Percentiles rank a stretch among this genome's conserved stretches.
phyloP scores from a whole-genome alignment of 148 eudicot genomes.

The Rhododendron ovatum region DNA sequence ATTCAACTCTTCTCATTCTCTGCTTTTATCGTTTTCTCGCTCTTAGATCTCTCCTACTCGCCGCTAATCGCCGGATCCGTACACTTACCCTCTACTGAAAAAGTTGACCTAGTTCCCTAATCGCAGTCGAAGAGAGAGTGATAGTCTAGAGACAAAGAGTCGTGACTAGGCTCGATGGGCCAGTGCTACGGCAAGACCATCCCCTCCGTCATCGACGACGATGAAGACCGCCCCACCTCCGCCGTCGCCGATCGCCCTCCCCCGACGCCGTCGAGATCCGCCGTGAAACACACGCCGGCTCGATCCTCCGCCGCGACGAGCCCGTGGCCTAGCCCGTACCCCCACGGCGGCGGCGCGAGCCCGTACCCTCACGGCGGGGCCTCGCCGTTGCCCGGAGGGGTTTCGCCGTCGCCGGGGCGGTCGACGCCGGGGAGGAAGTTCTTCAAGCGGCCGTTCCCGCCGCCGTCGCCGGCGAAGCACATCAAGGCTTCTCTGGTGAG shows the following conservation, averaged over 20 bases:
- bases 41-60: conserved; percentile 12
- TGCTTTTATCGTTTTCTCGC: conserved; percentile 27
- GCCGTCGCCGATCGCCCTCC: conserved; percentile 22
- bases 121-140: too few relatives aligned
- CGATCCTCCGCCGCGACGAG: conserved; percentile 34
- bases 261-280: conserved; percentile 42
- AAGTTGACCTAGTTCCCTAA: conserved; percentile 16
- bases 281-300: conserved; percentile 39
- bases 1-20: conserved; percentile 25
- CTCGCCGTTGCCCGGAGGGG: conserved; percentile 46
- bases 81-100: background rate
- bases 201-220: conserved; percentile 30
- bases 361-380: conserved; percentile 47
- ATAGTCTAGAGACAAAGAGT: conserved; percentile 4
- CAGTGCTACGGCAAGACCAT: conserved; percentile 71
- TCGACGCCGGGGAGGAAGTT: conserved; percentile 67
- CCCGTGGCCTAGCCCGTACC: conserved; percentile 73
- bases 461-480: conserved; percentile 76
- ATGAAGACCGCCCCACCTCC: conserved; percentile 14
- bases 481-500: conserved; percentile 58
- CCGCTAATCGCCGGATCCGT: conserved; percentile 13
- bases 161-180: conserved; percentile 38
- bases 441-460: conserved; percentile 54
- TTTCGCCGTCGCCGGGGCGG: conserved; percentile 66
- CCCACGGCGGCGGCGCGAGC: conserved; percentile 35